Conservation (phyloP, 2,329 filamentous ascomycete species). For the Albifimbria verrucaria region DNA sequence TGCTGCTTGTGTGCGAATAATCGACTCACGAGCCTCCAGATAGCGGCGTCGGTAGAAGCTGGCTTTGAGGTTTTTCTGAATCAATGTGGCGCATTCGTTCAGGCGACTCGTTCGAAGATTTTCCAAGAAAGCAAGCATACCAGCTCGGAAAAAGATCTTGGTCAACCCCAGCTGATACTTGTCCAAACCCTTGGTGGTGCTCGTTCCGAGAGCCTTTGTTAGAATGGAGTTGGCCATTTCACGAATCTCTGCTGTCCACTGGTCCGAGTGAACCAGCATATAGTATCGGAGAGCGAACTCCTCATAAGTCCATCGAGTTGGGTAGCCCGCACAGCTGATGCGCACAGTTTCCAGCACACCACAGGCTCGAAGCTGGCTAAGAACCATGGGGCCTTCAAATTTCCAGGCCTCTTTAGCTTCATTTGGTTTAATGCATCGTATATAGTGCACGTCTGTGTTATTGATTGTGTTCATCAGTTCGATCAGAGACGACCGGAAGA, state of each 20-base stretch:
- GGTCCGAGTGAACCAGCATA: constrained; percentile 86
- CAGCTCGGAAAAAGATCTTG: constrained; percentile 98
- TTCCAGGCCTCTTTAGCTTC: constrained; percentile 96
- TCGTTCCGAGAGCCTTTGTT: constrained; percentile 78
- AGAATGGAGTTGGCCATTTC: constrained; percentile 93
- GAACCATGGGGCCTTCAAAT: constrained; percentile 97
- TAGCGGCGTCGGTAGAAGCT: constrained; percentile 95
- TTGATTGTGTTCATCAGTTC: constrained; percentile 98
- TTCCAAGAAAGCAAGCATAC: constrained; percentile 97
- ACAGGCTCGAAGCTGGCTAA: constrained; percentile 94
- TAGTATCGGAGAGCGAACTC: constrained; percentile 98
- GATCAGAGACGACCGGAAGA: constrained; percentile 97
- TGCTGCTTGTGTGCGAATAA: constrained; percentile 76
- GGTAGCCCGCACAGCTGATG: constrained; percentile 96
- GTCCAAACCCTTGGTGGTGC: constrained; percentile 71
- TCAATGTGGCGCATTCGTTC: constrained; percentile 93
- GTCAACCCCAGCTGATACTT: constrained; percentile 97
- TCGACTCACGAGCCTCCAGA: constrained; percentile 77
- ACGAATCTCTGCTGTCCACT: constrained; percentile 92
- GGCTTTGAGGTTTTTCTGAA: constrained; percentile 94
- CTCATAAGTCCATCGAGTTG: constrained; percentile 97
- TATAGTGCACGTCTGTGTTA: constrained; percentile 97
- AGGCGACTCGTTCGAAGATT: constrained; percentile 86
- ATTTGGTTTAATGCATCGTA: constrained; percentile 98
- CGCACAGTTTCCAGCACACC: constrained; percentile 98